Base-by-base conservation (phyloP, 495 filamentous ascomycete species). In the Tetracladium marchalianum region DNA sequence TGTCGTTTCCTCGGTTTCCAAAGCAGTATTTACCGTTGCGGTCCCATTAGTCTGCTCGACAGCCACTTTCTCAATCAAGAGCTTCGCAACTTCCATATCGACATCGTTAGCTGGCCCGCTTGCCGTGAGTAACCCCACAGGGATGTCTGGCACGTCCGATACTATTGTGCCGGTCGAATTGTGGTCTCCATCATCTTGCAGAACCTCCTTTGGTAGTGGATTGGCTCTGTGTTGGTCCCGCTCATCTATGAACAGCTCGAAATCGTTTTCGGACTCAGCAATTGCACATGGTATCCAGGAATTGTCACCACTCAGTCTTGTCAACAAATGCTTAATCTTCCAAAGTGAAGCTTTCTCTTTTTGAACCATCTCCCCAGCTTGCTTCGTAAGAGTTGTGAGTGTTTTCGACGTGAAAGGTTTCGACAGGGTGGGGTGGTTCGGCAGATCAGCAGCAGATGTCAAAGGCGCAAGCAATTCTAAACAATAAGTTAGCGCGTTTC, bases 401-500 rank as follows among this genome's bases (percentile, higher is more conserved):
- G 84, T 84, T 48, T 78, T 80, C 9, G 86, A 89, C 1, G 69
- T 82, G 64, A 93, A 97, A 0, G 90, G 77, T 55, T 80, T 73
- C 31, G 88, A 88, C 42, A 95, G 62, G 2, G 85, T 83, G 50
- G 89, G 89, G 58, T 99, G 92, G 33, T 66, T 72, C 4, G 86
- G 79, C 31, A 99, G 73, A 61, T 94, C 87, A 41, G 88, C 84
- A 17, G 88, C 83, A 44, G 87, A 75, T 44, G 87, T 93, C 42
- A 97, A 66, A 18, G 92, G 92, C 35, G 84, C 84, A 11, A 99
- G 77, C 35, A 96, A 75, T 43, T 85, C 90, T 95, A 57, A 2
- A 41, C 11, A 16, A 16, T 24, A 35, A 35, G 42, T 60, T 61
- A 59, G 35, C 35, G 22, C 35, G 44, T 16, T 38, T 22, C 27